Conservation (phyloP, 495 filamentous ascomycete species). For the Rostrohypoxylon terebratum region DNA sequence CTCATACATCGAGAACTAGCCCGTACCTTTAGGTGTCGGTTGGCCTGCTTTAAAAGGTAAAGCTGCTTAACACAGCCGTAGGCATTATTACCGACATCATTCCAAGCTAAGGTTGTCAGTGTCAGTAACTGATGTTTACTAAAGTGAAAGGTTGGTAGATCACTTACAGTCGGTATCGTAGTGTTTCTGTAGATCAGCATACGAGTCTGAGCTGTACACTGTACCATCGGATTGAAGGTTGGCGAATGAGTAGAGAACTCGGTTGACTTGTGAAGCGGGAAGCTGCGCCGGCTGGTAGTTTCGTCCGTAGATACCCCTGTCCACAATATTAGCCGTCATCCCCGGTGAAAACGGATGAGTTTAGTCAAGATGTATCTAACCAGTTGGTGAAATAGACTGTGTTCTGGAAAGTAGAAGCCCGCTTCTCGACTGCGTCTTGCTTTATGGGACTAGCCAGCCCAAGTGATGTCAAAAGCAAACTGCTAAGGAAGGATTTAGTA, state of each 20-base stretch:
- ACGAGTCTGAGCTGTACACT: constrained; percentile 70
- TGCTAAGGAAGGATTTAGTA: constrained; percentile 33
- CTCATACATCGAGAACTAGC: neutral
- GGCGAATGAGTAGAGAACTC: constrained; percentile 90
- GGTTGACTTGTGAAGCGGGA: constrained; percentile 82
- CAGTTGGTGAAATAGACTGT: constrained; percentile 64
- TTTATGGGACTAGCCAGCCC: constrained; percentile 40
- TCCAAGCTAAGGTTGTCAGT: constrained; percentile 52
- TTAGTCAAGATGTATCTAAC: constrained; percentile 35
- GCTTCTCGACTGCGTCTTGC: constrained; percentile 31
- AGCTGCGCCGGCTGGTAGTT: constrained; percentile 84
- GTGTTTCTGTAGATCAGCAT: constrained; percentile 79
- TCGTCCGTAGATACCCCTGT: constrained; percentile 84
- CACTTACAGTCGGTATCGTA: constrained; percentile 64
- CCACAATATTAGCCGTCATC: constrained; percentile 16
- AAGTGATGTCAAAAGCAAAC: constrained; percentile 45
- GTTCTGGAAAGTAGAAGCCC: constrained; percentile 53
- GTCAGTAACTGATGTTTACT: constrained; percentile 24
- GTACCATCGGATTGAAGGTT: constrained; percentile 84
- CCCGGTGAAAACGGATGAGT: neutral
- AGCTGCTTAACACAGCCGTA: constrained; percentile 91
- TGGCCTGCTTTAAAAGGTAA: constrained; percentile 82
- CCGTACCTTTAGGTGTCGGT: constrained; percentile 78
- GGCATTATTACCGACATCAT: constrained; percentile 69
- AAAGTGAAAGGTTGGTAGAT: neutral